These are phyloP conservation scores for Lunularia cruciata DNA, from an alignment of 225 moss, liverwort and hornwort species.

Conservation along the genomic window DNA sequence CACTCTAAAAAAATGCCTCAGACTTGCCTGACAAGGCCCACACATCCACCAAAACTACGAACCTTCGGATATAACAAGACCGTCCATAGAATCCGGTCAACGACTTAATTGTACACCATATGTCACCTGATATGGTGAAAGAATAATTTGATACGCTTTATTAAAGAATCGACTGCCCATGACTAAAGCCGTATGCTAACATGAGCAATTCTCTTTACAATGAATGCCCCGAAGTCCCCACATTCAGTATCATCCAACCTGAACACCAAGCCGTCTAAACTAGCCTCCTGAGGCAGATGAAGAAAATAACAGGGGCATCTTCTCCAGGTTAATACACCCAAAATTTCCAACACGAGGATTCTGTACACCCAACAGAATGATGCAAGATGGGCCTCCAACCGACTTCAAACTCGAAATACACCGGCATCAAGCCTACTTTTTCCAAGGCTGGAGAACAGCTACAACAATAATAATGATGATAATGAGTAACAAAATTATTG, in stretches of 20 bases:
- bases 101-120: not conserved
- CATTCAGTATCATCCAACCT: slow-evolving; percentile 18
- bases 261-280: slow-evolving; percentile 14
- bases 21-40: too few relatives aligned
- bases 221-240: slow-evolving; percentile 12
- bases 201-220: slow-evolving; percentile 32
- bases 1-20: too few relatives aligned
- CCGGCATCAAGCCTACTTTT: slow-evolving; percentile 18
- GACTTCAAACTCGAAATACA: slow-evolving; percentile 9
- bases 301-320: not conserved
- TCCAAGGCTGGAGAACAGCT: slow-evolving; percentile 79
- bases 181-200: slow-evolving; percentile 3
- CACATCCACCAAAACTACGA: too few relatives aligned
- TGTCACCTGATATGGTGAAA: slow-evolving; percentile 15
- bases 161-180: slow-evolving; percentile 27
- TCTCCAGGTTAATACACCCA: slow-evolving; percentile 1
- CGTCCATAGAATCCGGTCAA: too few relatives aligned
- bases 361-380: slow-evolving; percentile 24
- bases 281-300: slow-evolving; percentile 1
- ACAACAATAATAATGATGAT: slow-evolving; percentile 56
- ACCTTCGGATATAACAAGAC: too few relatives aligned
- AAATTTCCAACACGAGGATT: slow-evolving; percentile 10
- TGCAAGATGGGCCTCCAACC: slow-evolving; percentile 17
- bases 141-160: slow-evolving; percentile 18
- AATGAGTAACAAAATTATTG: slow-evolving; percentile 65